A percentile compares a stretch with the other conserved stretches of the same genome.
These are phyloP conservation scores for Musa balbisiana DNA, from an alignment of 202 grass and related monocot species.

Conservation along the genomic window DNA sequence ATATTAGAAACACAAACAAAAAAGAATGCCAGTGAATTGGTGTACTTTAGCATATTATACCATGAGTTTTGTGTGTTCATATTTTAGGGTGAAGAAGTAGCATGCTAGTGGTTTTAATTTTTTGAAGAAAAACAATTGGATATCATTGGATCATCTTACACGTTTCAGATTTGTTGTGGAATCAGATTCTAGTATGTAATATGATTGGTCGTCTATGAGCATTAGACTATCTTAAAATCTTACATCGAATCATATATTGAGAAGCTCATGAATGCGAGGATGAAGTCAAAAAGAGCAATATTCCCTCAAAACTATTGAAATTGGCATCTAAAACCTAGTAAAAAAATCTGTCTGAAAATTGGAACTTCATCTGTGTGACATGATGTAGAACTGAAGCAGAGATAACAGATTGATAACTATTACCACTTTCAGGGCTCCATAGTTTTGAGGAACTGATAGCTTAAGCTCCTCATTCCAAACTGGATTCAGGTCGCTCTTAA, in stretches of 20 bases:
- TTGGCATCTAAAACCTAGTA: no score
- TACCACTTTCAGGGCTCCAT: constrained; percentile 55
- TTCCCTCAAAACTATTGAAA: no score
- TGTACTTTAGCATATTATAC: no score
- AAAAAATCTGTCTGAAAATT: no score
- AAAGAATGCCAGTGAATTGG: neutral
- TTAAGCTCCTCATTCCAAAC: constrained; percentile 76
- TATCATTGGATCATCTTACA: neutral
- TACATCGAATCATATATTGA: no score
- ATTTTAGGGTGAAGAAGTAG: neutral
- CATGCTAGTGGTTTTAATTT: no score
- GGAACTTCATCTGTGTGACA: no score
- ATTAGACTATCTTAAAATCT: no score
- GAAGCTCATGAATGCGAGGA: no score
- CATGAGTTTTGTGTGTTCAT: neutral
- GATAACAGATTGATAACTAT: neutral
- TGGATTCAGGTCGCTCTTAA: constrained; percentile 62
- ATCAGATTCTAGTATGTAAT: neutral
- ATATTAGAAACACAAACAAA: neutral
- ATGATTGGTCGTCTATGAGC: neutral
- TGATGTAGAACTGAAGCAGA: no score
- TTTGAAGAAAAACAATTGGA: neutral
- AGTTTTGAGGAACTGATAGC: constrained; percentile 52
- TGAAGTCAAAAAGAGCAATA: no score
- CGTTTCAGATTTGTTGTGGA: neutral